phyloP scores from a whole-genome alignment of 1,139 yeast genomes.

The Geotrichum phurueaensis region DNA sequence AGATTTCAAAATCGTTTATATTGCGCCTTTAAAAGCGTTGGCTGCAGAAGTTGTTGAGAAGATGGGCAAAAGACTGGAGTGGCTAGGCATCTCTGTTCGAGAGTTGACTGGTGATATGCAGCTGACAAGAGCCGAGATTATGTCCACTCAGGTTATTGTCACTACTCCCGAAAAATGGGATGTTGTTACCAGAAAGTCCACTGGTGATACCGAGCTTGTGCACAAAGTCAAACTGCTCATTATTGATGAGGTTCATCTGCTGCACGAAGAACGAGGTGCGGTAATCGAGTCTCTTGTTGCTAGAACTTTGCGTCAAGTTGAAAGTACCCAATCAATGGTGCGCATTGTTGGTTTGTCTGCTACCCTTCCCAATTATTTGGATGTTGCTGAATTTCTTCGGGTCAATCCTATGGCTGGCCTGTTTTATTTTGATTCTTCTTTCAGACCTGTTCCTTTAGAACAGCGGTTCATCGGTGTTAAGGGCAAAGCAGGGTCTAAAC shows the following conservation, averaged over 20 bases:
- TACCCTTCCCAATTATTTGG: conserved; percentile 86
- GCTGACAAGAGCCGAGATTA: conserved; percentile 72
- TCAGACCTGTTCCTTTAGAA: conserved; percentile 88
- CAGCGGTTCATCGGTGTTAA: conserved; percentile 84
- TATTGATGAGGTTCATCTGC: conserved; percentile 92
- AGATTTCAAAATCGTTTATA: conserved; percentile 85
- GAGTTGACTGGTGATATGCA: conserved; percentile 98
- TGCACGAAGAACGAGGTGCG: conserved; percentile 97
- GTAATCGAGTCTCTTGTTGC: conserved; percentile 95
- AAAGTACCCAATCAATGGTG: conserved; percentile 87
- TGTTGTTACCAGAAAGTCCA: conserved; percentile 86
- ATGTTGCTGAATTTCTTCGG: conserved; percentile 92
- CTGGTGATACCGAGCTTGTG: conserved; percentile 80
- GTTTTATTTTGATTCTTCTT: conserved; percentile 89
- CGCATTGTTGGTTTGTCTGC: conserved; percentile 96
- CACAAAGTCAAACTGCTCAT: conserved; percentile 78
- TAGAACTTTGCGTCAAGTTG: conserved; percentile 89
- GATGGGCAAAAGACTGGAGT: conserved; percentile 65
- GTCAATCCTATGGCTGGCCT: conserved; percentile 85
- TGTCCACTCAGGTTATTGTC: conserved; percentile 82
- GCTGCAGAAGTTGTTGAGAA: conserved; percentile 98
- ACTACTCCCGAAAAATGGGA: conserved; percentile 99
- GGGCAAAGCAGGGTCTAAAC: conserved; percentile 73
- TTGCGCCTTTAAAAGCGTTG: conserved; percentile 91
- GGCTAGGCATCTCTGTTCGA: conserved; percentile 81